Evolutionary conservation across 345 rosid genomes (phyloP).

Genomic region (Iberis pinnata): DNA sequence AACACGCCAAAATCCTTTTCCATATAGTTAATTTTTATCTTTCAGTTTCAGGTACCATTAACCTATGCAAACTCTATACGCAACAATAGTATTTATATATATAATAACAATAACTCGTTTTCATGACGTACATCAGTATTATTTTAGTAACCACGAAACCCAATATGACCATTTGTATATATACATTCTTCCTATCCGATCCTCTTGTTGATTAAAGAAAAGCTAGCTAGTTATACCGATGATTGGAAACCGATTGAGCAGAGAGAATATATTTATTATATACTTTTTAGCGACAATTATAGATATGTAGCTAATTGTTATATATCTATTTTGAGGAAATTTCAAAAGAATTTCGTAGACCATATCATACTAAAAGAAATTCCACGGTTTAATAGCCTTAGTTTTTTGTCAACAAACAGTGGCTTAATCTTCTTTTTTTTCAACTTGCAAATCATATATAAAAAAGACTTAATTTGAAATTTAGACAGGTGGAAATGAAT

Average conservation of each 20-base stretch:
- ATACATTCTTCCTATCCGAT: slow-evolving; percentile 12
- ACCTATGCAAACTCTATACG: slow-evolving; percentile 25
- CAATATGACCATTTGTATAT: neutral
- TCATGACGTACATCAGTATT: slow-evolving; percentile 19
- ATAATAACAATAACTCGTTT: slow-evolving; percentile 18
- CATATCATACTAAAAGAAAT: neutral
- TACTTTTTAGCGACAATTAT: neutral
- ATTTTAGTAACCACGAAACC: slow-evolving; percentile 7
- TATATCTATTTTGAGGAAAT: neutral
- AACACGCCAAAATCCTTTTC: slow-evolving; percentile 26
- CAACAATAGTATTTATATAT: neutral
- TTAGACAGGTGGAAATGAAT: too few species aligned
- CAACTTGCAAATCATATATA: too few species aligned
- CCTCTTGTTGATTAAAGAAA: slow-evolving; percentile 3
- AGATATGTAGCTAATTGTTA: neutral
- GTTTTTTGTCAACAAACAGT: neutral
- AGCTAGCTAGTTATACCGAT: neutral
- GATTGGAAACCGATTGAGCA: neutral
- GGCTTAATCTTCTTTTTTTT: too few species aligned
- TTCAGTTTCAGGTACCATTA: slow-evolving; percentile 18
- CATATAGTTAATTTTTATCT: slow-evolving; percentile 3
- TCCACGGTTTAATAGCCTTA: neutral
- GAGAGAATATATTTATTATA: neutral
- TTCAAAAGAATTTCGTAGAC: neutral
- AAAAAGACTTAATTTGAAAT: neutral